phyloP scores from a whole-genome alignment of 78 protist species.

The Anaeramoeba flamelloides region DNA sequence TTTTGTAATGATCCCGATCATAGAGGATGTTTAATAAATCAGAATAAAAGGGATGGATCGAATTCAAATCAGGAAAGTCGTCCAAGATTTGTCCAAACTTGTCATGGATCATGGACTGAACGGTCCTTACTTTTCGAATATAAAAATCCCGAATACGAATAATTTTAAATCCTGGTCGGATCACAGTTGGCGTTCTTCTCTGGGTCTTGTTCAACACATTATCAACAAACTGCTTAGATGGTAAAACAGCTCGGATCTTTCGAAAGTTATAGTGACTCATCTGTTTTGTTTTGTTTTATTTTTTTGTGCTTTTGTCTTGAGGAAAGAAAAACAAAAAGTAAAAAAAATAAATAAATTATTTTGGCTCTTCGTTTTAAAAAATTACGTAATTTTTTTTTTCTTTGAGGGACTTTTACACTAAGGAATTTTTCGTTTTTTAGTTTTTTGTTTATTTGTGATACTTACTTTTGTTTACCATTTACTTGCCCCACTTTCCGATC shows the following conservation, averaged over 20 bases:
- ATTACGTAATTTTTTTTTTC: no score
- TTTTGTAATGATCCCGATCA: constrained; percentile 95
- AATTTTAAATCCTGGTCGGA: constrained; percentile 73
- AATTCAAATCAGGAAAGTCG: constrained; percentile 93
- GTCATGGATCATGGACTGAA: constrained; percentile 72
- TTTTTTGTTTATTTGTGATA: no score
- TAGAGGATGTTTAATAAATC: constrained; percentile 93
- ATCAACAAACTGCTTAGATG: constrained; percentile 76
- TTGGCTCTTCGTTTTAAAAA: no score
- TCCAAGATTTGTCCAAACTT: constrained; percentile 64
- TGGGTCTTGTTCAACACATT: constrained; percentile 82
- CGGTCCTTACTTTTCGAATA: constrained; percentile 84
- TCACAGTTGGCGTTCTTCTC: constrained; percentile 94
- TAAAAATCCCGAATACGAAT: constrained; percentile 79
- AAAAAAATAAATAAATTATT: no score
- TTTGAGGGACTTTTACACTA: no score
- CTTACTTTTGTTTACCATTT: no score
- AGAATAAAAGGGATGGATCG: constrained; percentile 97
- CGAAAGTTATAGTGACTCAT: constrained; percentile 89
- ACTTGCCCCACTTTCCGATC: no score
- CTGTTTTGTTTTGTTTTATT: no score
- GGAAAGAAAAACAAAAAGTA: no score
- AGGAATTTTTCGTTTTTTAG: no score
- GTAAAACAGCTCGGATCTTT: constrained; percentile 75
- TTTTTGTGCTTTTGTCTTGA: no score